phyloP scores from a whole-genome alignment of 345 rosid species.

The Dovyalis caffra region DNA sequence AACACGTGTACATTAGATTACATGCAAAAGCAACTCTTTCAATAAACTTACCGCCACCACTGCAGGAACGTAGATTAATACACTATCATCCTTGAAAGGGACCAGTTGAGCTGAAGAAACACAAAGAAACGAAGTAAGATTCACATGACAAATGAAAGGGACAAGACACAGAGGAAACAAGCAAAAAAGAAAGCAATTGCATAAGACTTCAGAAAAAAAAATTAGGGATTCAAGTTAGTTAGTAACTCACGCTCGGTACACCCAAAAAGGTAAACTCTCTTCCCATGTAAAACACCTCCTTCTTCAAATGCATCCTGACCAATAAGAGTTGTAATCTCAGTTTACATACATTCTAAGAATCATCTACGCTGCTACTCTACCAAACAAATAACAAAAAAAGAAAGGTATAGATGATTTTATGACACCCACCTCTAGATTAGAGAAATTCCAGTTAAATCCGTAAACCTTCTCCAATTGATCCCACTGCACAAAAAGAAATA shows the following conservation, averaged over 20 bases:
- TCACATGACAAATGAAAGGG: neutral
- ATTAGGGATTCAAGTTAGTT: neutral
- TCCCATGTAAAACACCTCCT: slow-evolving; percentile 68
- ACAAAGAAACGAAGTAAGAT: neutral
- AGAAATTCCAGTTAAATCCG: slow-evolving; percentile 75
- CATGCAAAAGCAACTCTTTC: slow-evolving; percentile 1
- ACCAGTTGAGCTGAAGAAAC: slow-evolving; percentile 84
- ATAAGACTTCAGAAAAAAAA: neutral
- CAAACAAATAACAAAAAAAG: neutral
- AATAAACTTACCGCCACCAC: slow-evolving; percentile 78
- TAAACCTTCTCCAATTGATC: slow-evolving; percentile 76
- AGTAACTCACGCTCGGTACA: slow-evolving; percentile 85
- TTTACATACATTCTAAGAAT: slow-evolving; percentile 1
- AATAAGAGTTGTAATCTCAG: slow-evolving; percentile 13
- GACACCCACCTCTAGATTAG: slow-evolving; percentile 81
- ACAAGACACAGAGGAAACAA: neutral
- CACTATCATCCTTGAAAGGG: slow-evolving; percentile 46
- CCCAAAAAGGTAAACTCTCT: slow-evolving; percentile 81
- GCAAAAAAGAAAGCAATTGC: neutral
- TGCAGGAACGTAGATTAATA: slow-evolving; percentile 61
- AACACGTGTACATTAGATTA: neutral
- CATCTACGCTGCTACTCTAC: neutral
- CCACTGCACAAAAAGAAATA: slow-evolving; percentile 56
- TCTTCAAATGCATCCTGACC: slow-evolving; percentile 83
- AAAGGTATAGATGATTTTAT: neutral